These are phyloP conservation scores for Astrocystis sublimbata DNA, from an alignment of 495 filamentous ascomycete species.

Conservation along the genomic window DNA sequence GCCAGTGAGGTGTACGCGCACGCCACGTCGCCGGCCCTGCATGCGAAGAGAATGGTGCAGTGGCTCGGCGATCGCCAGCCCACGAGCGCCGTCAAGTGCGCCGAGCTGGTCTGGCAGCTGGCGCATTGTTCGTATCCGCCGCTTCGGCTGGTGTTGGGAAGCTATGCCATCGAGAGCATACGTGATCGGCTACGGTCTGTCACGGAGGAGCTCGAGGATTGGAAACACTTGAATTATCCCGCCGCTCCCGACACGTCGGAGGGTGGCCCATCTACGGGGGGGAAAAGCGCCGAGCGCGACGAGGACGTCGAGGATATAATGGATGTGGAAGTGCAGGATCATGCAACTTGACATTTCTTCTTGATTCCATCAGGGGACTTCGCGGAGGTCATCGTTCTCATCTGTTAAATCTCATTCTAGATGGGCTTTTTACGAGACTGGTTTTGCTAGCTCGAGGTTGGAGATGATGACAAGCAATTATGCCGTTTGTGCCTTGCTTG, in stretches of 20 bases:
- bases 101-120: conserved; percentile 95
- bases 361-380: not conserved
- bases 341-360: conserved; percentile 9
- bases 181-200: conserved; percentile 83
- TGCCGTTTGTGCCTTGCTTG: no score
- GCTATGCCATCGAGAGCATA: conserved; percentile 93
- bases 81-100: conserved; percentile 87
- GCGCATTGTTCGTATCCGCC: conserved; percentile 92
- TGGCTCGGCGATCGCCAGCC: conserved; percentile 93
- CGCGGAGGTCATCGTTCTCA: no score
- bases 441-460: no score
- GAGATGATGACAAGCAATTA: no score
- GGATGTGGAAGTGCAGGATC: conserved; percentile 22
- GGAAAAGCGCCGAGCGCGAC: conserved; percentile 31
- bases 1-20: conserved; percentile 79
- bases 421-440: no score
- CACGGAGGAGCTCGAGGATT: conserved; percentile 93
- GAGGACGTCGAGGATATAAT: conserved; percentile 34
- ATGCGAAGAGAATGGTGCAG: conserved; percentile 91
- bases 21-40: conserved; percentile 74
- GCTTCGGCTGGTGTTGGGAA: conserved; percentile 78
- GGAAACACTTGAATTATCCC: conserved; percentile 74
- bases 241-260: conserved; percentile 28
- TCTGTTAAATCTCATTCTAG: no score
- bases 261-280: conserved; percentile 10